These are phyloP conservation scores for Tagetes erecta DNA, from an alignment of 129 eudicot genomes.

Conservation along the genomic window DNA sequence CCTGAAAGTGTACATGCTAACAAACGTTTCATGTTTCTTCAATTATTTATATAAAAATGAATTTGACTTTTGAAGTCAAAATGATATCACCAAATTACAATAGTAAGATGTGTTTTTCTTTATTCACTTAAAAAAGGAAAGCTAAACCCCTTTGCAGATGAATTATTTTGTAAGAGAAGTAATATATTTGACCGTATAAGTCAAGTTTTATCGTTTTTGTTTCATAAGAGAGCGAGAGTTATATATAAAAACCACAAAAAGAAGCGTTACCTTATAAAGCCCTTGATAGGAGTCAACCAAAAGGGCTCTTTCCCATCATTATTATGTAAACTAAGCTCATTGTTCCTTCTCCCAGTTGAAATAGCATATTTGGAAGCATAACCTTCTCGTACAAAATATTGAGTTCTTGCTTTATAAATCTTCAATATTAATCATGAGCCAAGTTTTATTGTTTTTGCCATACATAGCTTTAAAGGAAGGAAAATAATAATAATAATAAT, in stretches of 20 bases:
- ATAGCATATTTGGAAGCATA: conserved; percentile 31
- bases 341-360: conserved; percentile 48
- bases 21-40: conserved; percentile 7
- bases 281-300: conserved; percentile 43
- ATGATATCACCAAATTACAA: conserved; percentile 4
- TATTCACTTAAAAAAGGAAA: conserved; percentile 5
- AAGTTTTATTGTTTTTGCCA: not conserved
- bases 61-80: conserved; percentile 3
- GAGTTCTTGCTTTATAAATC: conserved; percentile 32
- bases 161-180: conserved; percentile 1
- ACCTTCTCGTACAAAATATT: conserved; percentile 20
- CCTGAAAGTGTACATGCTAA: conserved; percentile 44
- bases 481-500: not conserved
- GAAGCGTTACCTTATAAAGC: conserved; percentile 24
- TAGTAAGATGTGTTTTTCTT: not conserved
- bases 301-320: conserved; percentile 46
- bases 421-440: conserved; percentile 21
- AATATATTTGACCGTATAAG: not conserved
- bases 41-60: not conserved
- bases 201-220: not conserved
- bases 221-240: not conserved
- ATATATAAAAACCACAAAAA: not conserved
- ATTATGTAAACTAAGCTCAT: conserved; percentile 36
- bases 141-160: not conserved
- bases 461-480: conserved; percentile 2